A percentile compares a stretch with the other conserved stretches of the same genome.
Evolutionary conservation across 2,329 filamentous ascomycete species (phyloP).

Genomic region (Polychaeton citri): DNA sequence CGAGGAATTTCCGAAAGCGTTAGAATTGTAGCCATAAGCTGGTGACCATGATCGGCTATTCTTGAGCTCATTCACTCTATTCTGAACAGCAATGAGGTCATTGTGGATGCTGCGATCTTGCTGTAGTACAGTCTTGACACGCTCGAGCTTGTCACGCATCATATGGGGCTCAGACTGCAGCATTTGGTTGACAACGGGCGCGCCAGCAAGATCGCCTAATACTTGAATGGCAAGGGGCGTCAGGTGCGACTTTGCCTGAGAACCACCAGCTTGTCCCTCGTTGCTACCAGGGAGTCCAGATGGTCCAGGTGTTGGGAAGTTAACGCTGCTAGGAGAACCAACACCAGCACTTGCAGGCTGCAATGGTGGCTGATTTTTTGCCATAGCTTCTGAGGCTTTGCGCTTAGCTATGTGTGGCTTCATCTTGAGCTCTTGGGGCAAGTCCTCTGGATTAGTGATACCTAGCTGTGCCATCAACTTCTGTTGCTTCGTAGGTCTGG

Average conservation of each 20-base stretch:
- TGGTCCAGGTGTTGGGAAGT: conserved; percentile 4
- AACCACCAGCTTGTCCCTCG: background rate
- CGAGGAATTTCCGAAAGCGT: conserved; percentile 2
- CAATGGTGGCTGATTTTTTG: conserved; percentile 11
- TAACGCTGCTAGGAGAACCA: conserved; percentile 8
- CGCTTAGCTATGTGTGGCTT: conserved; percentile 64
- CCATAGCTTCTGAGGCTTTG: conserved; percentile 34
- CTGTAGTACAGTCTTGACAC: conserved; percentile 11
- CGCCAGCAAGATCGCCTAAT: conserved; percentile 10
- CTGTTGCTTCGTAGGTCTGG: conserved; percentile 89
- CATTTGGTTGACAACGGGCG: conserved; percentile 12
- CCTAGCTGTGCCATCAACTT: conserved; percentile 84
- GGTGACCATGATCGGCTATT: conserved; percentile 2
- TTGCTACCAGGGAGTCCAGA: background rate
- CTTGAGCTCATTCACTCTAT: conserved; percentile 3
- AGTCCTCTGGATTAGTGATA: conserved; percentile 77
- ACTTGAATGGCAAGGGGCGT: conserved; percentile 13
- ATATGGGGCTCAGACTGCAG: conserved; percentile 12
- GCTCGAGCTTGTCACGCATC: conserved; percentile 14
- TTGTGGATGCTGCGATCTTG: conserved; percentile 7
- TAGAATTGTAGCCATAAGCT: conserved; percentile 2
- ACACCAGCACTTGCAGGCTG: conserved; percentile 16
- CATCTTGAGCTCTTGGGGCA: conserved; percentile 68
- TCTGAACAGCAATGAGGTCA: conserved; percentile 6
- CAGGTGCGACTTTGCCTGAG: conserved; percentile 7